Percentiles rank a stretch among this genome's conserved stretches.
Evolutionary conservation across 2,329 filamentous ascomycete genomes (phyloP).

Genomic region (Sarocladium brachiariae): DNA sequence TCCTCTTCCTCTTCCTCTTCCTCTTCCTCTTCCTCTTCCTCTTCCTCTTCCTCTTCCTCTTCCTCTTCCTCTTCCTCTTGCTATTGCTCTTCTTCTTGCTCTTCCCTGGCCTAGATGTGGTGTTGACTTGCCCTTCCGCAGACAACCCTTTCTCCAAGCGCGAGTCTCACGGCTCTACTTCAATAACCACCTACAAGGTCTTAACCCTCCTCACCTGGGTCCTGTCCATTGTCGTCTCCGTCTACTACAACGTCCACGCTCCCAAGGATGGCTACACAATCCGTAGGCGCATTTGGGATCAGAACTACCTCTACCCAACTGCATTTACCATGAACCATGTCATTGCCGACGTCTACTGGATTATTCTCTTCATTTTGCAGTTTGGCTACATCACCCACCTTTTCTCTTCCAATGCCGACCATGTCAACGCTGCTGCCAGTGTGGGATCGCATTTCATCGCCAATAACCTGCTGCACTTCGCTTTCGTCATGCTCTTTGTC

Average conservation of each 20-base stretch:
- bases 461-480: slow-evolving; percentile 77
- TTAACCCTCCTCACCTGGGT: slow-evolving; percentile 69
- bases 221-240: slow-evolving; percentile 60
- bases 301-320: slow-evolving; percentile 60
- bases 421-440: slow-evolving; percentile 63
- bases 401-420: slow-evolving; percentile 58
- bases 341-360: slow-evolving; percentile 69
- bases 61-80: too few species aligned
- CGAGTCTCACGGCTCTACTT: slow-evolving; percentile 54
- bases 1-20: too few species aligned
- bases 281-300: slow-evolving; percentile 64
- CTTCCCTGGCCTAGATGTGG: too few species aligned
- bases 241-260: slow-evolving; percentile 65
- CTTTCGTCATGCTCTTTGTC: slow-evolving; percentile 78
- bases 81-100: not conserved
- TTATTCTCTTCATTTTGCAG: slow-evolving; percentile 69
- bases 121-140: too few species aligned
- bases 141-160: slow-evolving; percentile 72
- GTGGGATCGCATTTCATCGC: slow-evolving; percentile 80
- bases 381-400: slow-evolving; percentile 69
- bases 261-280: slow-evolving; percentile 56
- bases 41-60: too few species aligned
- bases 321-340: slow-evolving; percentile 68
- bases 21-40: too few species aligned
- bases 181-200: slow-evolving; percentile 68